phyloP scores from a whole-genome alignment of 495 filamentous ascomycete species.

The Neurospora terricola region DNA sequence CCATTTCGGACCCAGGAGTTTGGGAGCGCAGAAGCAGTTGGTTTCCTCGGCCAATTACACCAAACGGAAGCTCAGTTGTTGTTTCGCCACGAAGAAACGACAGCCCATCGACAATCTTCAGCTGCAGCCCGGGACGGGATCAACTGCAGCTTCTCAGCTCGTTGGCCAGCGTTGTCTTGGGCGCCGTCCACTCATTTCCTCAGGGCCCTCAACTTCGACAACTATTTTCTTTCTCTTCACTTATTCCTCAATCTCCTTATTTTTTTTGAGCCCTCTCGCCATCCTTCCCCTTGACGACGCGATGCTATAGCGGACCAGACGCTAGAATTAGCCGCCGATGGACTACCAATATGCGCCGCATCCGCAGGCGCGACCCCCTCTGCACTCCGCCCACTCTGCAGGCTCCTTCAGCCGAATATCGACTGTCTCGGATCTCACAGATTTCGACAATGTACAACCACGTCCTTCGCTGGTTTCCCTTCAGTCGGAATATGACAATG shows the following conservation, averaged over 20 bases:
- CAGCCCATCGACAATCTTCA: neutral
- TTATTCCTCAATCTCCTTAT: neutral
- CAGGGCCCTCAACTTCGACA: neutral
- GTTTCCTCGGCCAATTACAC: neutral
- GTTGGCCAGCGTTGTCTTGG: neutral
- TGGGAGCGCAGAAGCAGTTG: neutral
- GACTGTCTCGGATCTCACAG: slow-evolving; percentile 29
- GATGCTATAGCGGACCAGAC: neutral
- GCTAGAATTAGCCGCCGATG: slow-evolving; percentile 7
- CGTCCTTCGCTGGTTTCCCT: slow-evolving; percentile 36
- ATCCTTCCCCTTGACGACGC: neutral
- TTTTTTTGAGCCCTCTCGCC: neutral
- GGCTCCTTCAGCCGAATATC: slow-evolving; percentile 33
- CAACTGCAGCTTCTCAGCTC: neutral
- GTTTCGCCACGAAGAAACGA: neutral
- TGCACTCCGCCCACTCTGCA: slow-evolving; percentile 11
- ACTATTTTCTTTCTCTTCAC: neutral
- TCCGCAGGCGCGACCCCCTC: slow-evolving; percentile 11
- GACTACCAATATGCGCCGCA: slow-evolving; percentile 9
- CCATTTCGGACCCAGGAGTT: neutral
- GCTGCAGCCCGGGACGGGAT: neutral
- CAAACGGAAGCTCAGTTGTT: neutral
- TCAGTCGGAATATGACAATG: slow-evolving; percentile 20
- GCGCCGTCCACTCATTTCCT: neutral
- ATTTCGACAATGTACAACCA: slow-evolving; percentile 21